These are phyloP conservation scores for Boechera stricta DNA, from an alignment of 345 rosid genomes.

Conservation along the genomic window DNA sequence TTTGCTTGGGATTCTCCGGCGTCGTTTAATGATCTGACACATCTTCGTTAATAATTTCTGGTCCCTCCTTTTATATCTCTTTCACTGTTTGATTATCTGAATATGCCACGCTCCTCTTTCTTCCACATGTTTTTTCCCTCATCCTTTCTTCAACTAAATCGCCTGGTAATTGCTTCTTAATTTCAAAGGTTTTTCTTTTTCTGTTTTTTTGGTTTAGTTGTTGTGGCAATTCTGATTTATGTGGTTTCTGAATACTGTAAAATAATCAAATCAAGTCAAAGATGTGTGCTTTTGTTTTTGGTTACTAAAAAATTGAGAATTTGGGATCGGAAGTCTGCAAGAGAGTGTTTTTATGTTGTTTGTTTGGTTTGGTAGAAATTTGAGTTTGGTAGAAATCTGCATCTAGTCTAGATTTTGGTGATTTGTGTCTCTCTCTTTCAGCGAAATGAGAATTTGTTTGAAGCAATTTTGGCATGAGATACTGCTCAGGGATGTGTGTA, in stretches of 20 bases:
- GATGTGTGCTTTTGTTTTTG: slow-evolving; percentile 17
- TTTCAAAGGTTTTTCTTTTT: neutral
- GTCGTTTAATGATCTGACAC: slow-evolving; percentile 53
- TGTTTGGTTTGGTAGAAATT: neutral
- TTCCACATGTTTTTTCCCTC: slow-evolving; percentile 66
- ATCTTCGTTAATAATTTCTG: neutral
- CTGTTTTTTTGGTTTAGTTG: neutral
- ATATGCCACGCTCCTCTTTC: slow-evolving; percentile 56
- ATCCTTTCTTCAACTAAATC: slow-evolving; percentile 52
- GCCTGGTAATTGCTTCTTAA: slow-evolving; percentile 51
- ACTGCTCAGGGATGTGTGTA: slow-evolving; percentile 10
- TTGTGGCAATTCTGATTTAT: neutral
- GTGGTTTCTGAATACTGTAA: too few relatives aligned
- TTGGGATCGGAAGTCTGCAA: neutral
- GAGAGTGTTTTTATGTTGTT: neutral
- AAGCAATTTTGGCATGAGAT: neutral
- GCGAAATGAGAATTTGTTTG: slow-evolving; percentile 22
- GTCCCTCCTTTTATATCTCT: slow-evolving; percentile 31
- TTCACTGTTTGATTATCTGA: slow-evolving; percentile 32
- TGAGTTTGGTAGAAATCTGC: slow-evolving; percentile 6
- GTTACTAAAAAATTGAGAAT: neutral
- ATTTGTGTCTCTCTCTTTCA: too few relatives aligned
- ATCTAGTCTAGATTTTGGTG: slow-evolving; percentile 18
- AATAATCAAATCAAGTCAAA: neutral
- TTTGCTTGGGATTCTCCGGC: slow-evolving; percentile 40